A percentile compares a stretch with the other conserved stretches of the same genome.
phyloP scores from a whole-genome alignment of 169 alveolate species.

The Plasmodium vivax region DNA sequence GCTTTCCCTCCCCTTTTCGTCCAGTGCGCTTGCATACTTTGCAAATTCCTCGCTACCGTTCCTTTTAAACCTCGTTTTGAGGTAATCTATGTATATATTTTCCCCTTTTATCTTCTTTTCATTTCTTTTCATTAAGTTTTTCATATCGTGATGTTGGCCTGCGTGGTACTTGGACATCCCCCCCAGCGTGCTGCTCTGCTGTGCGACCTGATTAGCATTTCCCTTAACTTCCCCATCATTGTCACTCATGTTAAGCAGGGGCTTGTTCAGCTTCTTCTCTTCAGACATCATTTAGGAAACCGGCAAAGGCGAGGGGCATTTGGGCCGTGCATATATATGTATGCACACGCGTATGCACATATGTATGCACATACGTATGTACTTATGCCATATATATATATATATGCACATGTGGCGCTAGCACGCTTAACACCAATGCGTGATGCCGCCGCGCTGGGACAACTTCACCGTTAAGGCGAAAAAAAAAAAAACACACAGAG shows the following conservation, averaged over 20 bases:
- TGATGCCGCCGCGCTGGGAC: neutral
- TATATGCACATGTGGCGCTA: neutral
- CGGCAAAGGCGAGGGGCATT: conserved; percentile 7
- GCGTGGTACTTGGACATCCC: neutral
- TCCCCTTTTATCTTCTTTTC: conserved; percentile 30
- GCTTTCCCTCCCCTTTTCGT: conserved; percentile 14
- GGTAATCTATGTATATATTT: conserved; percentile 26
- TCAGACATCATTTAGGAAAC: conserved; percentile 38
- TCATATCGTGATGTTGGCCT: conserved; percentile 27
- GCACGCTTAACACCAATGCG: neutral
- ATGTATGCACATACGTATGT: neutral
- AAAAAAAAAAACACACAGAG: too few species aligned
- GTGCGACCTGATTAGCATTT: conserved; percentile 7
- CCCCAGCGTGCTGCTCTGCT: neutral
- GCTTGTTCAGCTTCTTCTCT: conserved; percentile 34
- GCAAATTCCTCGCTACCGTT: conserved; percentile 4
- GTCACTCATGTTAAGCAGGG: conserved; percentile 47
- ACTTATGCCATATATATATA: neutral
- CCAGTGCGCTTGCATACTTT: conserved; percentile 19
- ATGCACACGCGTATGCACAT: neutral
- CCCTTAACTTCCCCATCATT: conserved; percentile 26
- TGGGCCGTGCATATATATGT: neutral
- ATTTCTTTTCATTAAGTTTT: conserved; percentile 32
- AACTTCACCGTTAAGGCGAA: neutral
- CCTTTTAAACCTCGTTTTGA: conserved; percentile 49